Evolutionary conservation across 192 early-diverging fungal species (phyloP).

Genomic region (Backusella australiensis): DNA sequence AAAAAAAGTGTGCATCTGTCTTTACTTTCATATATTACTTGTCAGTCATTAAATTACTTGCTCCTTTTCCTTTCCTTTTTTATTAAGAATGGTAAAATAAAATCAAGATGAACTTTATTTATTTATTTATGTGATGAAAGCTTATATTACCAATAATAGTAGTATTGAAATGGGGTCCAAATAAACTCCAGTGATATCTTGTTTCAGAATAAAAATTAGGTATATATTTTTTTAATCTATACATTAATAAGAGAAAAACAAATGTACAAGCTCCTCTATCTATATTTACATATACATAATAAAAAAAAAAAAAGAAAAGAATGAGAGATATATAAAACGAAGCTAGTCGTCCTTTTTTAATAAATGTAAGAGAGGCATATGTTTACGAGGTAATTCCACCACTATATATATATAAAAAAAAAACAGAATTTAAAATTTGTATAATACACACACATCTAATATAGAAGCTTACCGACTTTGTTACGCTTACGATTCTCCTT

Average conservation of each 20-base stretch:
- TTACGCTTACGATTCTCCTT: slow-evolving; percentile 19
- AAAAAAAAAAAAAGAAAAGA: neutral
- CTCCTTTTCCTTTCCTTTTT: too few relatives aligned
- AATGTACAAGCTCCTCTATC: neutral
- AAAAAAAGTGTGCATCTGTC: too few relatives aligned
- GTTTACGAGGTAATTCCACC: slow-evolving; percentile 60
- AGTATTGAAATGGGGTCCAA: too few relatives aligned
- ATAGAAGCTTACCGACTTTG: slow-evolving; percentile 10
- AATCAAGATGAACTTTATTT: too few relatives aligned
- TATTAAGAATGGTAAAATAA: too few relatives aligned
- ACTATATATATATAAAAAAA: slow-evolving; percentile 41
- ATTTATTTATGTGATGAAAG: too few relatives aligned
- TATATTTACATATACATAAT: neutral
- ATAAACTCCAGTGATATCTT: too few relatives aligned
- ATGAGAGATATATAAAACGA: neutral
- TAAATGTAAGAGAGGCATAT: slow-evolving; percentile 42
- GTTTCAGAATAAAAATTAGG: too few relatives aligned
- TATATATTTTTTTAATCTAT: neutral
- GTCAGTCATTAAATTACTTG: too few relatives aligned
- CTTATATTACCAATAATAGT: too few relatives aligned
- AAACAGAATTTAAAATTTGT: neutral
- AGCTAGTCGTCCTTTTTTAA: neutral
- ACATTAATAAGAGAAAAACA: neutral
- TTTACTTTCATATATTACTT: too few relatives aligned
- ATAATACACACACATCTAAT: neutral